A percentile compares a stretch with the other conserved stretches of the same genome.
Evolutionary conservation across 306 rosid species (phyloP).

Genomic region (Prosopis cineraria): DNA sequence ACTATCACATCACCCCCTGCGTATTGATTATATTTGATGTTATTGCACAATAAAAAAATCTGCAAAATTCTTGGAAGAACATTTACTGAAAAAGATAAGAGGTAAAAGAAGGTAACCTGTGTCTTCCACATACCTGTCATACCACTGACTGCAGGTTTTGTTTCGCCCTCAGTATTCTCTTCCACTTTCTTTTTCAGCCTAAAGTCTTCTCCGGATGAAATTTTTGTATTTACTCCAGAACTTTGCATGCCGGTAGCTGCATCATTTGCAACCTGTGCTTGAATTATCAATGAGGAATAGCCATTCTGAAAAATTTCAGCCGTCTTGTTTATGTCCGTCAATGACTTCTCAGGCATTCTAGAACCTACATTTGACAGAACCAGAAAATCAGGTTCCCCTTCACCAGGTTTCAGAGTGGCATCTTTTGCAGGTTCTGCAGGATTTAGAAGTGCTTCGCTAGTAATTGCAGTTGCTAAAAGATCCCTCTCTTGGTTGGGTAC

Average conservation of each 20-base stretch:
- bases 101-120: slow-evolving; percentile 11
- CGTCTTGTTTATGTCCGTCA: slow-evolving; percentile 22
- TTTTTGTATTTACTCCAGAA: slow-evolving; percentile 20
- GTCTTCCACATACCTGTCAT: slow-evolving; percentile 34
- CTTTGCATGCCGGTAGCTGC: slow-evolving; percentile 2
- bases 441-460: slow-evolving; percentile 21
- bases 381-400: slow-evolving; percentile 20
- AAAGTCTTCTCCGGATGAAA: slow-evolving; percentile 19
- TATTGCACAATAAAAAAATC: slow-evolving; percentile 12
- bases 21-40: slow-evolving; percentile 3
- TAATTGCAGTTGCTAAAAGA: slow-evolving; percentile 23
- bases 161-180: slow-evolving; percentile 4
- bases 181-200: slow-evolving; percentile 7
- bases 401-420: slow-evolving; percentile 17
- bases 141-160: background rate
- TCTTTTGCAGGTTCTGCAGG: slow-evolving; percentile 31
- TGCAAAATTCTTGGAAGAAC: background rate
- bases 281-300: slow-evolving; percentile 28
- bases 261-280: slow-evolving; percentile 26
- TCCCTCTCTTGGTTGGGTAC: background rate
- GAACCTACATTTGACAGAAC: slow-evolving; percentile 22
- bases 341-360: background rate
- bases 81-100: slow-evolving; percentile 1
- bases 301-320: slow-evolving; percentile 20
- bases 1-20: slow-evolving; percentile 44